Conservation (phyloP, 140 eudicot species). For the Anethum foeniculum region DNA sequence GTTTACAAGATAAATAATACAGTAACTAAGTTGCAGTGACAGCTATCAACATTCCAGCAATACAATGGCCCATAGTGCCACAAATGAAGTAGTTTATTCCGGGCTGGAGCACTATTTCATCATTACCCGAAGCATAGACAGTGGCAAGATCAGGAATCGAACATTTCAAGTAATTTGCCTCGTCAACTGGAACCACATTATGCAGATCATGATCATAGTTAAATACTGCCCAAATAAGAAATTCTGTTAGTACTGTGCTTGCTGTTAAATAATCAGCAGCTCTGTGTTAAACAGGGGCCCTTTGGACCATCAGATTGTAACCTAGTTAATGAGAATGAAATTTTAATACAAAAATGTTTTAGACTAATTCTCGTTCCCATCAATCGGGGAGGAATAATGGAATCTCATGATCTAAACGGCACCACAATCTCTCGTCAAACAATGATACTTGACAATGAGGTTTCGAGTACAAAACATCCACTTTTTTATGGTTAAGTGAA, state of each 20-base stretch:
- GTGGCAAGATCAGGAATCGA: background rate
- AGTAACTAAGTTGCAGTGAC: background rate
- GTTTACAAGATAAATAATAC: too few species aligned
- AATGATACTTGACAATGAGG: background rate
- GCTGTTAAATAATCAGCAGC: background rate
- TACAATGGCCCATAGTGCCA: slow-evolving; percentile 7
- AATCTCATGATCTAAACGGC: background rate
- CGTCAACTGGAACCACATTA: background rate
- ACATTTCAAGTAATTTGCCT: background rate
- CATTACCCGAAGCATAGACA: slow-evolving; percentile 3
- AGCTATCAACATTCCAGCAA: slow-evolving; percentile 9
- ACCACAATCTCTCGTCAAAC: background rate
- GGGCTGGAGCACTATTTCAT: background rate
- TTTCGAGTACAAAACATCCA: background rate
- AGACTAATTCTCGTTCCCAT: background rate
- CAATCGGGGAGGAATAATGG: background rate
- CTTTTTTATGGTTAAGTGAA: background rate
- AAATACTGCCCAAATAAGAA: background rate
- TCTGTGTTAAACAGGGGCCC: too few species aligned
- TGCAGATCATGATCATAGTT: slow-evolving; percentile 7
- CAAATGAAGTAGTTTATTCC: slow-evolving; percentile 3
- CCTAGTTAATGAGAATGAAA: too few species aligned
- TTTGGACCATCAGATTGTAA: too few species aligned
- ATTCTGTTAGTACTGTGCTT: background rate
- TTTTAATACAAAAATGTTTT: too few species aligned